Base-by-base conservation (phyloP, 2,329 filamentous ascomycete genomes). In the Dactylellina haptotyla region DNA sequence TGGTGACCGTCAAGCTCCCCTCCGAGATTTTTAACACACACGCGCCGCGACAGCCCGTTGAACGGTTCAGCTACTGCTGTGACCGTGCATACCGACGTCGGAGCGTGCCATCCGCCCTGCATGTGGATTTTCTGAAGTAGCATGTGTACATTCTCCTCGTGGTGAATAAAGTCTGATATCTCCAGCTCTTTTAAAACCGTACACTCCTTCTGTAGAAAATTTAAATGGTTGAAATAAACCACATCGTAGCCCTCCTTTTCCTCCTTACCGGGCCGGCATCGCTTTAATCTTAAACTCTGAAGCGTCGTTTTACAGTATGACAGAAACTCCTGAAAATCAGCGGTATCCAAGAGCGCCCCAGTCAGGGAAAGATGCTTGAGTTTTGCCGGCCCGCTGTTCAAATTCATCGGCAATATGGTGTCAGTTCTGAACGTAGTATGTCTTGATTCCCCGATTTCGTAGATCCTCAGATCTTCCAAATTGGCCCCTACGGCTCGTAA, bases 151-250 rank as follows among this genome's bases (percentile, higher is more conserved):
- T 9, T 4, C 30, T 20, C n/a, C 4, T 18, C 37, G 8, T 14
- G 4, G 14, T 16, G 10, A 5, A 43, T 30, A 9, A 43, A 30
- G 9, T 45, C 45, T 4, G 45, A 3, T 3, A 58, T 18, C 37
- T 28, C 37, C 43, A 39, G 5, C 28, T 14, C 9, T 6, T 14
- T 23, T 37, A 8, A 16, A 12, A 25, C 45, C 28, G 34, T n/a
- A 10, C 43, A 61, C 25, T 20, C 2, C 9, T 20, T 46, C 18
- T 20, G n/a, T 18, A 46, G 12, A 10, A 46, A 46, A 20, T 46
- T 46, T 20, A 46, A 46, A 23, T 20, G 23, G 18, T 46, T 46
- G 41, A 46, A 46, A n/a, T n/a, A n/a, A n/a, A n/a, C 41, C 41
- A 46, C 6, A 5, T 23, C 10, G 41, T 46, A 34, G 32, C 32